Base-by-base conservation (phyloP, 2,329 filamentous ascomycete species). In the Epichloe sp. region DNA sequence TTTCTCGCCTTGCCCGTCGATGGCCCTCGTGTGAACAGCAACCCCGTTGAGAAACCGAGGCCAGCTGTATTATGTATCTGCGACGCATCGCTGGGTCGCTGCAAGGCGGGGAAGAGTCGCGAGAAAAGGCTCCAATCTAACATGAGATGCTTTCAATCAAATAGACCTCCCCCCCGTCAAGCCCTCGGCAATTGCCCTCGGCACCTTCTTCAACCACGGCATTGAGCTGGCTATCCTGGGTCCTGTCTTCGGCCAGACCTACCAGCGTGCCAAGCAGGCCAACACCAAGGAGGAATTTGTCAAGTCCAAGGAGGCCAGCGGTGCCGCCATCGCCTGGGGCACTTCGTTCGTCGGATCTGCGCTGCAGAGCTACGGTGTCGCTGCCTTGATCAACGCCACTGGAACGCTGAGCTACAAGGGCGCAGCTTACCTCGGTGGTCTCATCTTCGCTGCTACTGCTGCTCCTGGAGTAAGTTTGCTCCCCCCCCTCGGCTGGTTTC, bases 221-320 rank as follows among this genome's bases (percentile, higher is more conserved):
- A 78, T 88, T 63, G 93, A 93, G 65, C 83, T 93, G 57, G 90
- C 87, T 56, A 82, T 97, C 62, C 80, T 97, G 56, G 79, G 82
- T 54, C 91, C 91, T 56, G 74, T 97, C 71, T 95, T 97, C 68
- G 91, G 93, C 66, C 85, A 94, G 65, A 91, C 88, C 65, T 96
- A 95, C 80, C 84, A 90, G 73, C 86, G 88, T 61, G 90, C 91
- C 60, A 90, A 95, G 79, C 75, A 80, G 55, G 82, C 91, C 69
- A 91, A 95, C 81, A 87, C 85, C 65, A 95, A 93, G 76, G 90
- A 97, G 74, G 91, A 97, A 75, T 97, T 96, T 74, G 73, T 94
- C 71, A 85, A 85, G 71, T 94, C 88, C 61, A 91, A 89, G 79
- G 91, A 97, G 76, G 86, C 91, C 57, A 82, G 85, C 55, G 85